Evolutionary conservation across 441 rosid species (phyloP).

Genomic region (Croton setiger): DNA sequence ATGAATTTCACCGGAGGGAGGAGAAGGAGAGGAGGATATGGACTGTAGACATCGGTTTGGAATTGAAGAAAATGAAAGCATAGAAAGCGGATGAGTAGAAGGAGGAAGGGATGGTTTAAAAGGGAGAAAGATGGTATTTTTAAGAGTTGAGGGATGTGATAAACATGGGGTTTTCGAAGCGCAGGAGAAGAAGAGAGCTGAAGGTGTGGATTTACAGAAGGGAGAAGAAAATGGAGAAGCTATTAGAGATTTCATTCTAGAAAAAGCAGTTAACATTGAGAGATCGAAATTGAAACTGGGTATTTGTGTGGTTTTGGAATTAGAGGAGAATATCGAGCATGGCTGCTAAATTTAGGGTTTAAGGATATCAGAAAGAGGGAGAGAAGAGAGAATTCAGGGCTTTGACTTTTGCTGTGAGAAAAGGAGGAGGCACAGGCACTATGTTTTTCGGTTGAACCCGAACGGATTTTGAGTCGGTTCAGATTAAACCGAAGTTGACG

Average conservation of each 20-base stretch:
- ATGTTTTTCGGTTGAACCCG: too few species aligned
- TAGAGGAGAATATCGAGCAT: background rate
- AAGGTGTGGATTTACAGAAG: conserved; percentile 21
- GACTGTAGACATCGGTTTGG: conserved; percentile 27
- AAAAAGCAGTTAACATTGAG: conserved; percentile 29
- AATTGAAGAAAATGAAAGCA: conserved; percentile 17
- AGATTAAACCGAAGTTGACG: too few species aligned
- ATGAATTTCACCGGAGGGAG: conserved; percentile 56
- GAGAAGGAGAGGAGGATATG: conserved; percentile 27
- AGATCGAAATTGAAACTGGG: background rate
- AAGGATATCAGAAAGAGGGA: background rate
- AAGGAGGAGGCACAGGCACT: background rate
- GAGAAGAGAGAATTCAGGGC: conserved; percentile 5
- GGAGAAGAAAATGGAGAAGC: conserved; percentile 32
- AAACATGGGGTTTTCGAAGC: conserved; percentile 26
- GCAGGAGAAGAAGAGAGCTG: conserved; percentile 11
- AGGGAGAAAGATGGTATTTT: conserved; percentile 16
- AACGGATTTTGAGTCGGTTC: too few species aligned
- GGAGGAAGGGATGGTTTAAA: conserved; percentile 19
- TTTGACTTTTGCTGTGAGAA: background rate
- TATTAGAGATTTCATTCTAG: conserved; percentile 38
- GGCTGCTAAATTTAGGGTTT: conserved; percentile 7
- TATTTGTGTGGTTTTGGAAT: background rate
- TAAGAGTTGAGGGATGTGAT: conserved; percentile 5
- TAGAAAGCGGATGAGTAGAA: conserved; percentile 17